Evolutionary conservation across 176 grass and related monocot genomes (phyloP).

Genomic region (Elymus sibiricus): DNA sequence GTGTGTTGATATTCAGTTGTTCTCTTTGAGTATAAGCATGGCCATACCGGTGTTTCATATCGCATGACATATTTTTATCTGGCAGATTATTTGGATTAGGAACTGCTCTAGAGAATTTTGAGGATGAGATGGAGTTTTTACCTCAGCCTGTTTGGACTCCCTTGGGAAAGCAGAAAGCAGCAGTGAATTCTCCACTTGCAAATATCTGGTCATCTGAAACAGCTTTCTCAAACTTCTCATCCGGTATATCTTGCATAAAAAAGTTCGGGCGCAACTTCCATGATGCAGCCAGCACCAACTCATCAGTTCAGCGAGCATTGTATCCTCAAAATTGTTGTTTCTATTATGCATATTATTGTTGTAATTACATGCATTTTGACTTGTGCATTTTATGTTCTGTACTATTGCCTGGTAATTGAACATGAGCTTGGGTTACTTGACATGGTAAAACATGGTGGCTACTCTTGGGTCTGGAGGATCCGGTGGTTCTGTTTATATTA

Average conservation of each 20-base stretch:
- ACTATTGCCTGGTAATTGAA: slow-evolving; percentile 5
- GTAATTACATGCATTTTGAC: neutral
- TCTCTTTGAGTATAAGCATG: neutral
- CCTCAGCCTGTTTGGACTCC: slow-evolving; percentile 43
- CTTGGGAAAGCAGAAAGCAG: slow-evolving; percentile 16
- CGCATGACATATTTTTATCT: slow-evolving; percentile 6
- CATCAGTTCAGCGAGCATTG: slow-evolving; percentile 46
- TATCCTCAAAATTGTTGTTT: slow-evolving; percentile 46
- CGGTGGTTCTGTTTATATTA: slow-evolving; percentile 49
- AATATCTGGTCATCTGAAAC: slow-evolving; percentile 40
- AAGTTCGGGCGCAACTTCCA: slow-evolving; percentile 23
- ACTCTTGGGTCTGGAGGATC: slow-evolving; percentile 57
- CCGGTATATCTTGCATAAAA: slow-evolving; percentile 54
- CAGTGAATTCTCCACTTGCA: slow-evolving; percentile 26
- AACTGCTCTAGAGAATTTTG: neutral
- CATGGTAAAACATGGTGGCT: slow-evolving; percentile 56
- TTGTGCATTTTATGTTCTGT: slow-evolving; percentile 13
- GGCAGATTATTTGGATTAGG: slow-evolving; percentile 48
- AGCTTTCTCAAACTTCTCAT: slow-evolving; percentile 31
- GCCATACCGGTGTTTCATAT: neutral
- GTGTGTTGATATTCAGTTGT: slow-evolving; percentile 1
- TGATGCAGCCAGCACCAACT: slow-evolving; percentile 20
- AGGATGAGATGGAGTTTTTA: slow-evolving; percentile 37
- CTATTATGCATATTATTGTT: slow-evolving; percentile 6
- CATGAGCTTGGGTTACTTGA: slow-evolving; percentile 50